These are phyloP conservation scores for Chrysanthemum lavandulifolium DNA, from an alignment of 129 eudicot species.

Conservation along the genomic window DNA sequence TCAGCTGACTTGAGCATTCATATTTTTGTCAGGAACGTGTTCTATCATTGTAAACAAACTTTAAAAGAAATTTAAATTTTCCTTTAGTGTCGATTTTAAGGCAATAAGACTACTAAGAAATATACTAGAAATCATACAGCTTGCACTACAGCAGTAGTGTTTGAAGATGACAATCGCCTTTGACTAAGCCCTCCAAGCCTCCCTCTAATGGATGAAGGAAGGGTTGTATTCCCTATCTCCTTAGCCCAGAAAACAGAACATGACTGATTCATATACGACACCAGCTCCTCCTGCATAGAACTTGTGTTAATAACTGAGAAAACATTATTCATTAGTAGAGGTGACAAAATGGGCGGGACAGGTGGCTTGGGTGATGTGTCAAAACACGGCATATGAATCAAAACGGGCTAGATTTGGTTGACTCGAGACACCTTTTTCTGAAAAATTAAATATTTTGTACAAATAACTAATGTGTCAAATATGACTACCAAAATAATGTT, in stretches of 20 bases:
- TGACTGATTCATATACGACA: constrained; percentile 48
- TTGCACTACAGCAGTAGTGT: constrained; percentile 64
- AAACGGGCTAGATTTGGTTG: too few relatives aligned
- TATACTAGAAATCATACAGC: constrained; percentile 56
- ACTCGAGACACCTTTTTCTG: too few relatives aligned
- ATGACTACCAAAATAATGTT: too few relatives aligned
- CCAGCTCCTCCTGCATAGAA: constrained; percentile 56
- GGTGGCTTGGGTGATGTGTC: too few relatives aligned
- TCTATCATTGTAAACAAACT: too few relatives aligned
- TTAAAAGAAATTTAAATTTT: too few relatives aligned
- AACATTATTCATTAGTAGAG: neutral
- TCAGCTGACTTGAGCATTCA: neutral
- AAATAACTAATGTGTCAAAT: too few relatives aligned
- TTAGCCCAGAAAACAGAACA: constrained; percentile 67
- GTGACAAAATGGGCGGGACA: neutral
- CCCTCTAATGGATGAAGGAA: constrained; percentile 83
- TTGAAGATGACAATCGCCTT: constrained; percentile 62
- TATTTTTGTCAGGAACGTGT: neutral
- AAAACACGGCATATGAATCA: too few relatives aligned
- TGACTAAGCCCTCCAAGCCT: constrained; percentile 95
- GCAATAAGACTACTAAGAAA: constrained; percentile 2
- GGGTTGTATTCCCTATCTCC: constrained; percentile 34
- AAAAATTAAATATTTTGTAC: too few relatives aligned
- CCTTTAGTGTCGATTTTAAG: neutral
- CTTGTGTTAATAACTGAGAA: constrained; percentile 3